Conservation (phyloP, 2,329 filamentous ascomycete species). For the Leptographium galeiforme region DNA sequence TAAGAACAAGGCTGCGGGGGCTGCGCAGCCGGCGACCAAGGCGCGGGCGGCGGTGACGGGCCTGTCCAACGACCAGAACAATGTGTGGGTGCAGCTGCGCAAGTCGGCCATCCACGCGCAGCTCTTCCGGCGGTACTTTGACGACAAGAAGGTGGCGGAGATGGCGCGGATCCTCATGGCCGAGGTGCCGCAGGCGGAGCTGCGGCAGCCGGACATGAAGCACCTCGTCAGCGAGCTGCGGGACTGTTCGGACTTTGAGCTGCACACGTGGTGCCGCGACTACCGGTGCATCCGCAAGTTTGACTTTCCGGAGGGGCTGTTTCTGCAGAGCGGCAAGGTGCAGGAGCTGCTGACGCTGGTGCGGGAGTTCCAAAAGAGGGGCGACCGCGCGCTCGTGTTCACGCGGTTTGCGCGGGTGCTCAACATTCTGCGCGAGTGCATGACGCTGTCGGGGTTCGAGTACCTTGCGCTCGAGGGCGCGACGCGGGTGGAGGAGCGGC, state of each 20-base stretch:
- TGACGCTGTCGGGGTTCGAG: conserved; percentile 57
- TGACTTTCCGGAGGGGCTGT: conserved; percentile 38
- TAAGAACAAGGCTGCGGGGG: conserved; percentile 34
- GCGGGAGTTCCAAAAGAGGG: conserved; percentile 57
- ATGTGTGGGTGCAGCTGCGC: conserved; percentile 79
- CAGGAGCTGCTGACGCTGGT: conserved; percentile 65
- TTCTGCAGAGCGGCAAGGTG: conserved; percentile 69
- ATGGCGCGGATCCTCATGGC: conserved; percentile 63
- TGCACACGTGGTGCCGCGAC: conserved; percentile 52
- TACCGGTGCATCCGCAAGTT: conserved; percentile 40
- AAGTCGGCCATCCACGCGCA: conserved; percentile 88
- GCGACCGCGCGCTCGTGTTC: conserved; percentile 81
- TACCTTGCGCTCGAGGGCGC: conserved; percentile 80
- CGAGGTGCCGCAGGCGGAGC: conserved; percentile 44
- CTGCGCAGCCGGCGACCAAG: background rate
- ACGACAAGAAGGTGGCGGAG: conserved; percentile 57
- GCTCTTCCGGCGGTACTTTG: conserved; percentile 71
- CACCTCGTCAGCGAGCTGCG: conserved; percentile 43
- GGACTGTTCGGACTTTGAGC: conserved; percentile 47
- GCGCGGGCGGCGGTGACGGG: conserved; percentile 22
- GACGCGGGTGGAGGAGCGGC: conserved; percentile 70
- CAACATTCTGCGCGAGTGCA: conserved; percentile 74
- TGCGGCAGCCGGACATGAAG: conserved; percentile 35
- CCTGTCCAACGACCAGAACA: conserved; percentile 43
- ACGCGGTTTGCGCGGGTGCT: conserved; percentile 87